These are phyloP conservation scores for Calonectria pauciramosa DNA, from an alignment of 2,329 filamentous ascomycete species.

Conservation along the genomic window DNA sequence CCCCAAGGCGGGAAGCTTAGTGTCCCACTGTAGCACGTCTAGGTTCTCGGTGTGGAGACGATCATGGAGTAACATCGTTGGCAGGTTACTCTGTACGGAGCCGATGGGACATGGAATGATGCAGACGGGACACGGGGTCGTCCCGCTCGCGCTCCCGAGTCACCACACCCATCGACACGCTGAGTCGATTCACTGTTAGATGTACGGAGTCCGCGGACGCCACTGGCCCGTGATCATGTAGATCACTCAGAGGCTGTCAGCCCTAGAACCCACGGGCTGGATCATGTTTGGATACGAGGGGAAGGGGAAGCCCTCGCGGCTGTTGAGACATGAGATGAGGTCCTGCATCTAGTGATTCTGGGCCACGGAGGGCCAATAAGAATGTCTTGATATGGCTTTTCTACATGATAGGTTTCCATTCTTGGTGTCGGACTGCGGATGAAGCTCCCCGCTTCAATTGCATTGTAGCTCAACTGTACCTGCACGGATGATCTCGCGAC, in stretches of 20 bases:
- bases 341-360: background rate
- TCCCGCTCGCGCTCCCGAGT: background rate
- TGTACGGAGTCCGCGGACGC: background rate
- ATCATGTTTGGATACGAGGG: background rate
- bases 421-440: background rate
- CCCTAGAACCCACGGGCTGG: background rate
- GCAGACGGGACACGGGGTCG: background rate
- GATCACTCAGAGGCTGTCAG: background rate
- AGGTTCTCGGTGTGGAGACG: too few relatives aligned
- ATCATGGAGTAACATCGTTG: background rate
- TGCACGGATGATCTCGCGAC: constrained; percentile 6
- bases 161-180: background rate
- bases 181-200: background rate
- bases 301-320: background rate
- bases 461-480: background rate
- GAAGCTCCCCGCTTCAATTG: background rate
- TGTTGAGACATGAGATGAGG: background rate
- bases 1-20: background rate
- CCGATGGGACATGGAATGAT: background rate
- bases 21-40: background rate
- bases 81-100: background rate
- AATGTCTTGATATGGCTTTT: background rate
- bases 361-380: background rate
- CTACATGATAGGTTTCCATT: background rate
- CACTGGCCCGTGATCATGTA: background rate